Evolutionary conservation across 2,329 filamentous ascomycete species (phyloP).

Genomic region (Aureobasidium sp.): DNA sequence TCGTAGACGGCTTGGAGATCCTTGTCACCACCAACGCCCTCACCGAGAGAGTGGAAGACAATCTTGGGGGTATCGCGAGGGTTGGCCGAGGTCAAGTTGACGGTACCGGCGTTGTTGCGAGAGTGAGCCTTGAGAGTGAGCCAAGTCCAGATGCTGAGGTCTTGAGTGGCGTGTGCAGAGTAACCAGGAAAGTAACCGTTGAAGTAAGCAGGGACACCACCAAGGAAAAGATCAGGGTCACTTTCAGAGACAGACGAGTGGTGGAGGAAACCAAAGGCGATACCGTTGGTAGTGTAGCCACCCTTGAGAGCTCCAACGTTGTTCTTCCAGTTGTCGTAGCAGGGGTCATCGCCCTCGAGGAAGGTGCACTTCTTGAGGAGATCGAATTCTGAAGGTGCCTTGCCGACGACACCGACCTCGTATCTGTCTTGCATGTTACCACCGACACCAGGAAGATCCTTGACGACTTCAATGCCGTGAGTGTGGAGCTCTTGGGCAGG

Average conservation of each 20-base stretch:
- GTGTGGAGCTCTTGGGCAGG: slow-evolving; percentile 46
- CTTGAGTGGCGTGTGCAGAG: slow-evolving; percentile 38
- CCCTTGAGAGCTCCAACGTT: slow-evolving; percentile 33
- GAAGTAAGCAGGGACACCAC: slow-evolving; percentile 50
- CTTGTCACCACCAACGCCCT: slow-evolving; percentile 35
- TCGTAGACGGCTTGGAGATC: slow-evolving; percentile 50
- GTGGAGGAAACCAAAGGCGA: slow-evolving; percentile 44
- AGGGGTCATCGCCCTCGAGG: slow-evolving; percentile 32
- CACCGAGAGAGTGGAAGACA: slow-evolving; percentile 53
- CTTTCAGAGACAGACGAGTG: slow-evolving; percentile 35
- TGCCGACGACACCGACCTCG: slow-evolving; percentile 46
- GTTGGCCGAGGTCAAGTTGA: slow-evolving; percentile 54
- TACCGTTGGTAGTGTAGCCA: slow-evolving; percentile 45
- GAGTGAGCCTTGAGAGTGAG: slow-evolving; percentile 56
- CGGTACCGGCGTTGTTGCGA: slow-evolving; percentile 54
- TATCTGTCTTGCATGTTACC: slow-evolving; percentile 59
- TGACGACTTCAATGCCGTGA: slow-evolving; percentile 48
- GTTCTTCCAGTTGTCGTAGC: slow-evolving; percentile 38
- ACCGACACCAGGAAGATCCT: slow-evolving; percentile 56
- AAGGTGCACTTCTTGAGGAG: slow-evolving; percentile 37
- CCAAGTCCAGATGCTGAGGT: slow-evolving; percentile 43
- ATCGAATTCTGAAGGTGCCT: slow-evolving; percentile 31
- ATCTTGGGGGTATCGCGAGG: slow-evolving; percentile 59
- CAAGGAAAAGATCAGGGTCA: slow-evolving; percentile 49
- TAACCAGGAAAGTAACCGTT: slow-evolving; percentile 51